Evolutionary conservation across 176 grass and related monocot species (phyloP), one percentile per base, ranked within the genome.

Genomic region (barley (Hordeum vulgare)): DNA sequence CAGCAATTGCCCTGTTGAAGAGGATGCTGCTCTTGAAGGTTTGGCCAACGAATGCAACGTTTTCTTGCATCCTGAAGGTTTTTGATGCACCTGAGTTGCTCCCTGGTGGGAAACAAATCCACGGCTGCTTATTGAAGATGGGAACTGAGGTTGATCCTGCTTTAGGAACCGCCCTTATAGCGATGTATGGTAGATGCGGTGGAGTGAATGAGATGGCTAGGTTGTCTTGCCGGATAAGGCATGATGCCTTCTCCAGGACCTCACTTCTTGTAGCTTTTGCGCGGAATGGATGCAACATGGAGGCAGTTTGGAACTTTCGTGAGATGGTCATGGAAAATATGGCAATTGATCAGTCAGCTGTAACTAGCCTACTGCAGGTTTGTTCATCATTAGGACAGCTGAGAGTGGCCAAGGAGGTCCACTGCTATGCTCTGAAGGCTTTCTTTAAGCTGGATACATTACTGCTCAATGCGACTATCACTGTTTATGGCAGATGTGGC

Each of bases 131-230:
- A 51, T 47, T 90, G 82, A 94, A 94, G 82, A 86, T 92, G 62
- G 89, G 89, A 5, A 80, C 88, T 29, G 85, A 94, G 42, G 23
- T 94, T 17, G 87, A 92, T 59, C 61, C 77, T 69, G 75, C 83
- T 40, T 56, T 92, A 45, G 85, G 82, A 14, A 90, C 78, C 62
- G 74, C 93, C 81, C 79, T 94, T 31, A 74, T 90, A 53, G 49
- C 85, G 26, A 90, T 94, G 93, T 94, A 94, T 56, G 87, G 87
- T 25, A 90, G 84, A 82, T 94, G 93, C 11, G 87, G 82, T 5
- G 85, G 89, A 40, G 31, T 92, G 75, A 85, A 88, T 77, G 87
- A 83, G 86, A 87, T 85, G 37, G 4, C 86, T 29, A 88, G 82
- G 57, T 57, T 94, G 68, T 81, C 87, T 68, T 78, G 44, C 23